Evolutionary conservation across 345 rosid species (phyloP).

Genomic region (Rhodamnia argentea): DNA sequence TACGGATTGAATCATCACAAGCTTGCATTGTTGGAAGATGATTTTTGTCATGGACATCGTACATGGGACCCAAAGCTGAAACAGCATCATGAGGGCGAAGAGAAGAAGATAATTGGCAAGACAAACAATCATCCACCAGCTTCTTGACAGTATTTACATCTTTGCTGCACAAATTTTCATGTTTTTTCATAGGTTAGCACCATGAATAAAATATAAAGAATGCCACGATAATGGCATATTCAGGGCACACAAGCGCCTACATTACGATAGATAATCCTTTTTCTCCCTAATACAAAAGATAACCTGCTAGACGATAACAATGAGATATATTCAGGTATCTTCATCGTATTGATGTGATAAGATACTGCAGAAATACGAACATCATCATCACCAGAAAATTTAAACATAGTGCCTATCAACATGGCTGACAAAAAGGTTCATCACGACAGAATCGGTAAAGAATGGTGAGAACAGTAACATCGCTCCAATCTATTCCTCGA

Average conservation of each 20-base stretch:
- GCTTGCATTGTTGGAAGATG: constrained; percentile 80
- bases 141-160: constrained; percentile 90
- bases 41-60: constrained; percentile 89
- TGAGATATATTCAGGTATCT: background rate
- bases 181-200: background rate
- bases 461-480: background rate
- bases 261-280: background rate
- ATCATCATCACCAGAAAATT: background rate
- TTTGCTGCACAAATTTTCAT: constrained; percentile 52
- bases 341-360: background rate
- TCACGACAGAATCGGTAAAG: background rate
- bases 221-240: background rate
- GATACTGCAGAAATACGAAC: background rate
- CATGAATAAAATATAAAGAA: background rate
- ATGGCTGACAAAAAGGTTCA: background rate
- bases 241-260: background rate
- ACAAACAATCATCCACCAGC: constrained; percentile 88
- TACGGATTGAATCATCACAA: constrained; percentile 44
- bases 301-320: background rate
- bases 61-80: constrained; percentile 98
- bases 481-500: background rate
- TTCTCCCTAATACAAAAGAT: background rate
- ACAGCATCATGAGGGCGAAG: constrained; percentile 98
- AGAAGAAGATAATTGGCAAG: constrained; percentile 73
- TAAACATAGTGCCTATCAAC: background rate